Conservation (phyloP, 1,284 basidiomycete species). For the Fistulina hepatica region DNA sequence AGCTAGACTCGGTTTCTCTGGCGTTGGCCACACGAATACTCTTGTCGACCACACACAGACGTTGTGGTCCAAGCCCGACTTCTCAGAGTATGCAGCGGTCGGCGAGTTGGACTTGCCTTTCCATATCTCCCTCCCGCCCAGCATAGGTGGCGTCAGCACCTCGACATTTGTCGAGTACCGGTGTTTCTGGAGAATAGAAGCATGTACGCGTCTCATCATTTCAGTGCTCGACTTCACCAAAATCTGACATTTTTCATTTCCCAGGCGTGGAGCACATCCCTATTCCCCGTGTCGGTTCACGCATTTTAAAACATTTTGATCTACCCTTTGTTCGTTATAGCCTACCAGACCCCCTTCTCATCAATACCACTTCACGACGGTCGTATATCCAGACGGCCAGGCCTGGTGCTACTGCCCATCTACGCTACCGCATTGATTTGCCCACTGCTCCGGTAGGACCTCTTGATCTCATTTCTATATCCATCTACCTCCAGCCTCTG, state of each 20-base stretch:
- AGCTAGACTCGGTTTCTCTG: constrained; percentile 49
- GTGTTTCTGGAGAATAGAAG: constrained; percentile 74
- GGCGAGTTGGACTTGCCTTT: constrained; percentile 60
- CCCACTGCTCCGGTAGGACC: constrained; percentile 43
- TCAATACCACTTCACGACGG: constrained; percentile 17
- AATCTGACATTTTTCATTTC: constrained; percentile 13
- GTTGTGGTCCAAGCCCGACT: constrained; percentile 57
- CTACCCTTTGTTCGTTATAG: constrained; percentile 59
- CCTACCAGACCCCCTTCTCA: constrained; percentile 29
- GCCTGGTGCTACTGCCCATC: constrained; percentile 23
- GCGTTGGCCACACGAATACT: constrained; percentile 44
- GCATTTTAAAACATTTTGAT: constrained; percentile 57
- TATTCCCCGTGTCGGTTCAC: constrained; percentile 52
- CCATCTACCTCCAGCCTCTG: constrained; percentile 36
- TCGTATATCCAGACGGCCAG: background rate
- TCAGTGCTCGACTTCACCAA: constrained; percentile 4
- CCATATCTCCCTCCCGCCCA: constrained; percentile 53
- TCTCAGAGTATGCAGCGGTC: constrained; percentile 44
- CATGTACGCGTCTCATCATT: constrained; percentile 38
- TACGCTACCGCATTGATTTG: constrained; percentile 37
- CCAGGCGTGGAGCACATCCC: constrained; percentile 56
- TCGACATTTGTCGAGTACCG: constrained; percentile 67
- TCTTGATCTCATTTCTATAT: constrained; percentile 44
- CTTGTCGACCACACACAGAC: constrained; percentile 54
- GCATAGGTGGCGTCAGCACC: constrained; percentile 55